Conservation (phyloP, 305 asterid species). For the Rubia balearica region DNA sequence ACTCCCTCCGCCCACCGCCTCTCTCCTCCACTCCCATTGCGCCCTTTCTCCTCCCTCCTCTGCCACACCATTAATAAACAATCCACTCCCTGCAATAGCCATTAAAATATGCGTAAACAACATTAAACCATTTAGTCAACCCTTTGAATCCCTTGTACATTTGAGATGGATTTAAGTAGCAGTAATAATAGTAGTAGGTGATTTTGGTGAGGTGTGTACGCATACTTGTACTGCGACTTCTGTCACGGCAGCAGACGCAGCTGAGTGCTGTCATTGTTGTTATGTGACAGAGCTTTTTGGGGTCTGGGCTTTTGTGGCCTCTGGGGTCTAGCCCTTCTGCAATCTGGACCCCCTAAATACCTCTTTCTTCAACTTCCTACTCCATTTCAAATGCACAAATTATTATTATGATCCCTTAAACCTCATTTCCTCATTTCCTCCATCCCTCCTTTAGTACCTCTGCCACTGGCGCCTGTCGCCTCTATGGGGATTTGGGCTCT, state of each 20-base stretch:
- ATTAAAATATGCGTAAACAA: neutral
- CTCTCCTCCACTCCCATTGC: neutral
- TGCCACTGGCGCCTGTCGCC: constrained; percentile 3
- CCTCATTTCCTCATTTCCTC: constrained; percentile 8
- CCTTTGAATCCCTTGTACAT: too few relatives aligned
- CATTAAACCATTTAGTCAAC: too few relatives aligned
- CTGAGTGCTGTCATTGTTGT: constrained; percentile 29
- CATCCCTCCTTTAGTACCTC: constrained; percentile 10
- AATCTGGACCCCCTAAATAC: constrained; percentile 19
- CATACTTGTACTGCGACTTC: constrained; percentile 25
- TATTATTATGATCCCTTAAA: neutral
- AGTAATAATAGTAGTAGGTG: neutral
- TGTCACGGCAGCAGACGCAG: constrained; percentile 20
- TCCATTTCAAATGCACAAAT: neutral
- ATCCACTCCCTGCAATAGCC: neutral
- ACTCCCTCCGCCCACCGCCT: neutral
- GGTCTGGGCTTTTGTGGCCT: constrained; percentile 20
- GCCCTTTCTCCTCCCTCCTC: constrained; percentile 1
- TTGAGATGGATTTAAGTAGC: neutral
- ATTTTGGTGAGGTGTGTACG: constrained; percentile 6
- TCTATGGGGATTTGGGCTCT: constrained; percentile 15
- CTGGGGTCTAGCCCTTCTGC: constrained; percentile 21
- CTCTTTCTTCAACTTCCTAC: neutral
- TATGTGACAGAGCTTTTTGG: constrained; percentile 27
- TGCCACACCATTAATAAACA: neutral